Percentiles rank a stretch among this genome's conserved stretches.
phyloP scores from a whole-genome alignment of 768 basidiomycete genomes.

The Mycena albidolilacea region DNA sequence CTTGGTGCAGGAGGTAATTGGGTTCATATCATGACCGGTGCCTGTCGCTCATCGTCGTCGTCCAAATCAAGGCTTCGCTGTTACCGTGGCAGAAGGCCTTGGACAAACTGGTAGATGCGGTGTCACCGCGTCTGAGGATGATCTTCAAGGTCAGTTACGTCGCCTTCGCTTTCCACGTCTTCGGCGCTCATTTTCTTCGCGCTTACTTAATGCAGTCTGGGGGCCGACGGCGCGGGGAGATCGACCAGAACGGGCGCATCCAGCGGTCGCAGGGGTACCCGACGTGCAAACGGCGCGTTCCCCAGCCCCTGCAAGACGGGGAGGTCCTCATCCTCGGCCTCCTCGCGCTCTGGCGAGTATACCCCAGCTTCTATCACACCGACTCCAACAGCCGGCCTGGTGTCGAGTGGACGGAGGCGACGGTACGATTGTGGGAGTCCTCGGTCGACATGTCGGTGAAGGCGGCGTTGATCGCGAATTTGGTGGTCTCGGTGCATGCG shows the following conservation, averaged over 20 bases:
- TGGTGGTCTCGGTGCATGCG: constrained; percentile 60
- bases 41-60: constrained; percentile 10
- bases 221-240: constrained; percentile 70
- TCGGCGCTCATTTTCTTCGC: constrained; percentile 8
- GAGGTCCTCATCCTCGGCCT: constrained; percentile 81
- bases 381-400: constrained; percentile 54
- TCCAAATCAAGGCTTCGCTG: constrained; percentile 57
- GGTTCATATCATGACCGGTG: not conserved
- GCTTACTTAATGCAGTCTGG: constrained; percentile 53
- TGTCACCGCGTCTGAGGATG: constrained; percentile 65
- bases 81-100: constrained; percentile 72
- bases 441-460: constrained; percentile 77
- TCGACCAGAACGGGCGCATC: constrained; percentile 69
- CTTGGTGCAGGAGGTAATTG: constrained; percentile 73
- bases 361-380: constrained; percentile 63
- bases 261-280: constrained; percentile 71
- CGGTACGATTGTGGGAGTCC: constrained; percentile 72
- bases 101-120: constrained; percentile 59
- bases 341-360: constrained; percentile 77
- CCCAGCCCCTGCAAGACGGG: constrained; percentile 74
- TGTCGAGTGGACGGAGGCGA: constrained; percentile 62
- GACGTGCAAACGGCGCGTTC: constrained; percentile 68
- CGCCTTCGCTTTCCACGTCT: not conserved
- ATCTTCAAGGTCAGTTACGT: constrained; percentile 66
- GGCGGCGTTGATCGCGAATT: constrained; percentile 68